Percentiles rank a stretch among this genome's conserved stretches.
Conservation (phyloP, 768 basidiomycete species). For the Suillus spraguei region DNA sequence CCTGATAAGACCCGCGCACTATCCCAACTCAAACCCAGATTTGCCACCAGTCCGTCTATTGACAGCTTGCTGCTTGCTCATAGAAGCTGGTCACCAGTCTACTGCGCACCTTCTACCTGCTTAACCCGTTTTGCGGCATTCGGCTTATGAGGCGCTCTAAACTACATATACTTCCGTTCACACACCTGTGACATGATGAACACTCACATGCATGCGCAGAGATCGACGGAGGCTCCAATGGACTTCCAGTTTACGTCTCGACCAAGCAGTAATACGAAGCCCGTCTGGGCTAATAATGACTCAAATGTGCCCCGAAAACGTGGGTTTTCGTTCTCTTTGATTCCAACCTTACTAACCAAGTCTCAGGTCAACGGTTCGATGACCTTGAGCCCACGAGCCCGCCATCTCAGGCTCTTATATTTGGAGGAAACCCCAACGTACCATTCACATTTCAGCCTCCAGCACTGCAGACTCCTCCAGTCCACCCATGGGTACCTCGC, state of each 20-base stretch:
- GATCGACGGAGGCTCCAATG: slow-evolving; percentile 85
- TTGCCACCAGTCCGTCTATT: no score
- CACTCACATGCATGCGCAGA: slow-evolving; percentile 32
- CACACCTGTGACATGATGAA: slow-evolving; percentile 23
- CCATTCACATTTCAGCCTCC: slow-evolving; percentile 74
- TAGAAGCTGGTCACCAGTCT: no score
- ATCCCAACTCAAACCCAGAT: no score
- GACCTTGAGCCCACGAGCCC: slow-evolving; percentile 42
- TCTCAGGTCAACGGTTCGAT: slow-evolving; percentile 41
- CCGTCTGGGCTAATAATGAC: slow-evolving; percentile 61
- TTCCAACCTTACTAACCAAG: slow-evolving; percentile 31
- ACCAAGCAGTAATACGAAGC: slow-evolving; percentile 49
- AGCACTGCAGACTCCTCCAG: slow-evolving; percentile 41
- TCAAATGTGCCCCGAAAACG: slow-evolving; percentile 68
- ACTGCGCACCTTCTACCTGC: background rate
- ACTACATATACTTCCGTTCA: background rate
- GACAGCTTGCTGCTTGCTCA: no score
- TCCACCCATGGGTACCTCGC: slow-evolving; percentile 70
- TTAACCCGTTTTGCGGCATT: background rate
- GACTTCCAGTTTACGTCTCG: slow-evolving; percentile 86
- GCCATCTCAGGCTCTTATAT: slow-evolving; percentile 47
- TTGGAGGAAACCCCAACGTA: slow-evolving; percentile 65
- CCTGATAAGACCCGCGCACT: no score
- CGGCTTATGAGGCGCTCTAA: background rate
- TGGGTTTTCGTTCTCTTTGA: slow-evolving; percentile 38